Percentiles rank a stretch among this genome's conserved stretches.
These are phyloP conservation scores for Dryas alaskensis DNA, from an alignment of 306 rosid genomes.

Conservation along the genomic window DNA sequence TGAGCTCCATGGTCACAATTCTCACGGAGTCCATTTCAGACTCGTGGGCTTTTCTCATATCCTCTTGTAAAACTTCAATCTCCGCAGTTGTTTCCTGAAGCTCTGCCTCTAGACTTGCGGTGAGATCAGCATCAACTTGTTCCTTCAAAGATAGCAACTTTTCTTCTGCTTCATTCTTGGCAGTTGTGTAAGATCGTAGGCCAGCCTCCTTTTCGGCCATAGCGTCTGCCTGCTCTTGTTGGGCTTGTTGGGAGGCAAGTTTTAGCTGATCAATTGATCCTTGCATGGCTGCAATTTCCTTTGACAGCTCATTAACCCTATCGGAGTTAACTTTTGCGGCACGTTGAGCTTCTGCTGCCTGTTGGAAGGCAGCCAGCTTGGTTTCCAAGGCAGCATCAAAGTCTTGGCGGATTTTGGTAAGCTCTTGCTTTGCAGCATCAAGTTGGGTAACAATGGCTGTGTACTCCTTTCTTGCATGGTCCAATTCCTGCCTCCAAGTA, in stretches of 20 bases:
- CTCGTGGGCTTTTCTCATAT: constrained; percentile 62
- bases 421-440: constrained; percentile 75
- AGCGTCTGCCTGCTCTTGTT: constrained; percentile 42
- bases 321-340: constrained; percentile 52
- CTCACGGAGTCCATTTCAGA: constrained; percentile 59
- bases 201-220: constrained; percentile 41
- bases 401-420: constrained; percentile 71
- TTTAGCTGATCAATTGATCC: constrained; percentile 52
- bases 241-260: constrained; percentile 44
- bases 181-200: constrained; percentile 28
- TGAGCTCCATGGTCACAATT: constrained; percentile 50
- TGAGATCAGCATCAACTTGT: constrained; percentile 46
- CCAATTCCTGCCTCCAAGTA: constrained; percentile 63
- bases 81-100: constrained; percentile 51
- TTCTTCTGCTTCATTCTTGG: constrained; percentile 47
- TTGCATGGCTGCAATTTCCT: constrained; percentile 50
- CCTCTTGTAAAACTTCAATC: constrained; percentile 55
- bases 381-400: constrained; percentile 75
- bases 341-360: constrained; percentile 76
- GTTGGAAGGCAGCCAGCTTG: constrained; percentile 63
- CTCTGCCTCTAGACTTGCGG: constrained; percentile 36
- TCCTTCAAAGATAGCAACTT: constrained; percentile 44
- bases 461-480: constrained; percentile 57
- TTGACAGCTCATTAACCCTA: constrained; percentile 47
- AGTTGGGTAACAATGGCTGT: constrained; percentile 40